These are phyloP conservation scores for Neurospora pannonica DNA, from an alignment of 495 filamentous ascomycete species.

Conservation along the genomic window DNA sequence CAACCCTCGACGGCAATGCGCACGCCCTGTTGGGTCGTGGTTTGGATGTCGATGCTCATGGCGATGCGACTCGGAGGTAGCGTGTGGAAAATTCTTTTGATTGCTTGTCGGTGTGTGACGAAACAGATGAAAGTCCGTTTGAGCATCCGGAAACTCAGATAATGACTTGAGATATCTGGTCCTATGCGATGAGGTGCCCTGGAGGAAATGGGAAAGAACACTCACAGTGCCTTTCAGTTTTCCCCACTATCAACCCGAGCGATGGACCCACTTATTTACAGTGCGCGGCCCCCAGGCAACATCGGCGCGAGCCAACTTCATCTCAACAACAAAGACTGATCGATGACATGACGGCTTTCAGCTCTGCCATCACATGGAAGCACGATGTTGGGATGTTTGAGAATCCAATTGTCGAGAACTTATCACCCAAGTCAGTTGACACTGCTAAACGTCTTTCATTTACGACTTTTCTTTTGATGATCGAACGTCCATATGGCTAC, in stretches of 20 bases:
- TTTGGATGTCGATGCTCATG: conserved; percentile 8
- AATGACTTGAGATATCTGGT: neutral
- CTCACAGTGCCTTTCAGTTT: neutral
- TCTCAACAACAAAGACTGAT: neutral
- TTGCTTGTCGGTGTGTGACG: neutral
- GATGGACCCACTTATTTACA: neutral
- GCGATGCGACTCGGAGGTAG: neutral
- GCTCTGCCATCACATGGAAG: neutral
- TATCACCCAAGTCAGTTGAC: too few relatives aligned
- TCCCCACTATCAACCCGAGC: neutral
- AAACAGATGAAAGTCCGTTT: neutral
- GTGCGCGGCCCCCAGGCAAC: neutral
- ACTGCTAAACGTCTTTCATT: neutral
- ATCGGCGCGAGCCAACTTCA: neutral
- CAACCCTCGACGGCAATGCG: conserved; percentile 67
- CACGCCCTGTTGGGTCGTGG: conserved; percentile 26
- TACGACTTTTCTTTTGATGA: neutral
- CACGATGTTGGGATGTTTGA: neutral
- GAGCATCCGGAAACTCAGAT: neutral
- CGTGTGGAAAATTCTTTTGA: neutral
- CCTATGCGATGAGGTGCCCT: neutral
- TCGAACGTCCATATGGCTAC: neutral
- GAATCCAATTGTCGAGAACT: neutral
- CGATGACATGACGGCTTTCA: neutral
- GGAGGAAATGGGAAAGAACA: neutral